Percentiles rank a stretch among this genome's conserved stretches.
phyloP scores from a whole-genome alignment of 192 early-diverging fungal genomes.

The Endogone sp. region DNA sequence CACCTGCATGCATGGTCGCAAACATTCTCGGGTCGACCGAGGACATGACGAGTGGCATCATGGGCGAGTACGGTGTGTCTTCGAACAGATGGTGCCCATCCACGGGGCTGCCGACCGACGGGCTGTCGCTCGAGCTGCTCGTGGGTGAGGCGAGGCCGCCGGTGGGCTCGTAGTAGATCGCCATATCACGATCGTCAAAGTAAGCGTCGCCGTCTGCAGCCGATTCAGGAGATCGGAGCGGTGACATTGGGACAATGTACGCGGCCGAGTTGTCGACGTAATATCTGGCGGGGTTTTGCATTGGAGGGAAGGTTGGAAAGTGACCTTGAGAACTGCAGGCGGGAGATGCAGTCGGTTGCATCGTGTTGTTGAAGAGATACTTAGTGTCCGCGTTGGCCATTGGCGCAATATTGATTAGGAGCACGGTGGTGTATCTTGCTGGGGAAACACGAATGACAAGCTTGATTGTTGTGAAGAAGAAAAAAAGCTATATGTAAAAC shows the following conservation, averaged over 20 bases:
- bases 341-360: conserved; percentile 1
- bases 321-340: too few relatives aligned
- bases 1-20: too few relatives aligned
- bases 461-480: too few relatives aligned
- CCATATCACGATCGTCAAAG: conserved; percentile 11
- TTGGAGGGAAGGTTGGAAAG: too few relatives aligned
- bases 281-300: too few relatives aligned
- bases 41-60: conserved; percentile 7
- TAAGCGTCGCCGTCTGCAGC: not conserved
- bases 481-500: too few relatives aligned
- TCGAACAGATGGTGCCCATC: conserved; percentile 6
- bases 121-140: conserved; percentile 19
- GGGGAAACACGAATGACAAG: too few relatives aligned
- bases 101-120: conserved; percentile 19
- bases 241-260: too few relatives aligned
- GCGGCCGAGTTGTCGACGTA: too few relatives aligned
- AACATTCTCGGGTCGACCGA: conserved; percentile 4
- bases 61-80: conserved; percentile 10
- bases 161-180: too few relatives aligned
- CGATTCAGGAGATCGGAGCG: conserved; percentile 1
- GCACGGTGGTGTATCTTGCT: not conserved
- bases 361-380: conserved; percentile 14
- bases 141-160: conserved; percentile 14
- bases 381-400: too few relatives aligned
- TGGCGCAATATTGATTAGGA: too few relatives aligned